Base-by-base conservation (phyloP, 305 asterid species). In the Solanum hybrid region DNA sequence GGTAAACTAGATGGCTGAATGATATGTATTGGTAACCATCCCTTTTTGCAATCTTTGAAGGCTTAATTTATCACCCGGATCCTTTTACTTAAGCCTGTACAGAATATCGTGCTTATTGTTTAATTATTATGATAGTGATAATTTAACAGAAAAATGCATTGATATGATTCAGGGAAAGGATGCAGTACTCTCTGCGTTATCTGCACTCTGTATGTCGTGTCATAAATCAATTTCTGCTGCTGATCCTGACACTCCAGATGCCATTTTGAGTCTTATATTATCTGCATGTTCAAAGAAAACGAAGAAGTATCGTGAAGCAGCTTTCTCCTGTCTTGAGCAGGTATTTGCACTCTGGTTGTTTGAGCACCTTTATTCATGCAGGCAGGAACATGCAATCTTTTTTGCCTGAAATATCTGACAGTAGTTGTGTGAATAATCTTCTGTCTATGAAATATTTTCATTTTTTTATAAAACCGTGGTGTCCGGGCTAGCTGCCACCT, bases 311-410 rank as follows among this genome's bases (percentile, higher is more conserved):
- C 97, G 98, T 33, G 99, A 96, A 93, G 97, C 99, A 84, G 99
- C 99, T 90, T 97, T 96, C 92, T 89, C 89, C 92, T 95, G 98
- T 93, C 99, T 97, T 92, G 99, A 96, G 95, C 92, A 95, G 99
- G 99, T 97, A 91, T 85, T 89, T 20, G 41, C 78, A 45, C 78
- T 45, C 29, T 41, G 36, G 73, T 15, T 83, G 38, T 10, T 45
- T 83, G 68, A 10, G 20, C 38, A 83, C 73, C 87, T 41, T 45
- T 15, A 45, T 83, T 83, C 87, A 45, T 82, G 37, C 87, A 41
- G 87, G 37, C 72, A 39, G 87, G 87, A 27, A 24, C 24, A 27
- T 31, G 22, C 33, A 5, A 24, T 10, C 10, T 27, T 41, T n/a
- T 82, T 39, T 26, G 72, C 72, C 87, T 82, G 87, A 41, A 41